Evolutionary conservation across 1,139 yeast genomes (phyloP), one percentile per base, ranked within the genome.

Genomic region (Blastobotrys arbuscula): DNA sequence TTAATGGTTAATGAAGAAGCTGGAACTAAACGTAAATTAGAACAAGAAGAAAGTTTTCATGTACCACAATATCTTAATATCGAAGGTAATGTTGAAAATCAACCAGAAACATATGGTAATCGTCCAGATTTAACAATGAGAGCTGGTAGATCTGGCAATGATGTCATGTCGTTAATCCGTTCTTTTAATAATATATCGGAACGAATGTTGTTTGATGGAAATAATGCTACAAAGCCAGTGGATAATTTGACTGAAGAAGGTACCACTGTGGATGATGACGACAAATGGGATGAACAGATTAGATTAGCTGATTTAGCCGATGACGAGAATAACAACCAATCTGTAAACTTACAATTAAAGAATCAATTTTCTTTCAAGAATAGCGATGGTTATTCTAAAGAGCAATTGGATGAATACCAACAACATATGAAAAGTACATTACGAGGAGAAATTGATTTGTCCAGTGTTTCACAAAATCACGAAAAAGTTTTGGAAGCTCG

Each of bases 81-180:
- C 30, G 78, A 75, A 45, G 97, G 89, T 1, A 92, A 92, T 62
- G 78, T 77, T 52, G 85, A 82, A 49, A 95, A 90, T 63, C 87
- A 86, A 63, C 77, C 96, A 0, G 83, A 82, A 49, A 78, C 74
- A 55, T 67, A 77, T 49, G 97, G 97, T 0, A 87, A 88, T 61
- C 72, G 76, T 36, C 96, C 97, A 0, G 97, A 90, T 65, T 72
- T 86, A 51, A 90, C 97, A 8, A 90, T 90, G 97, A 78, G 84
- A 40, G 61, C 70, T 21, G 60, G 71, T 4, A 73, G 72, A 33
- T 75, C 74, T 39, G 81, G 81, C 49, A 79, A 78, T 34, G 88
- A 83, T 55, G 75, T 85, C 64, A 75, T 87, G 19, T 79, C 86
- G 12, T 81, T 89, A 34, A 75, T 92, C 71, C 77, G 84, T 57